Conservation (phyloP, 2,329 filamentous ascomycete species). For the Corinectria fuckeliana region DNA sequence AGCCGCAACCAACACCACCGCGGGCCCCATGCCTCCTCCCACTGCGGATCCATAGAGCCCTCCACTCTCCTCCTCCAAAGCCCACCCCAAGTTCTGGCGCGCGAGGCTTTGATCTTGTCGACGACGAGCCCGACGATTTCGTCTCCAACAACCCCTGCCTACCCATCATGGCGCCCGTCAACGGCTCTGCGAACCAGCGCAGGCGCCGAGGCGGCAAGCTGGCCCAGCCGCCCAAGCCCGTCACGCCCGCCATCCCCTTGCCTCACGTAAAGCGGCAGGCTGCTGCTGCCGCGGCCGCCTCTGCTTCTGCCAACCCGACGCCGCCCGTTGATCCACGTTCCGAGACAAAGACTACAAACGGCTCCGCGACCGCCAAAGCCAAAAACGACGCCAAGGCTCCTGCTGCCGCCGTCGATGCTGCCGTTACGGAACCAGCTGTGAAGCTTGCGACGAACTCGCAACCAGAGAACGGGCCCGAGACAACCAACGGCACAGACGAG, state of each 20-base stretch:
- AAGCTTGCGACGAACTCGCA: slow-evolving; percentile 23
- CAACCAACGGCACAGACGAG: slow-evolving; percentile 15
- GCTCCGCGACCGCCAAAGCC: slow-evolving; percentile 11
- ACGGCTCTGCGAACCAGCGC: slow-evolving; percentile 43
- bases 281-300: slow-evolving; percentile 37
- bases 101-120: slow-evolving; percentile 17
- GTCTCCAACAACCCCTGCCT: background rate
- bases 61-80: slow-evolving; percentile 29
- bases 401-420: slow-evolving; percentile 12
- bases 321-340: slow-evolving; percentile 13
- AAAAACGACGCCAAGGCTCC: slow-evolving; percentile 15
- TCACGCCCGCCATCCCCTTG: slow-evolving; percentile 49
- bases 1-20: background rate
- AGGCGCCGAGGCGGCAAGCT: slow-evolving; percentile 40
- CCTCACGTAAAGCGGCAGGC: slow-evolving; percentile 48
- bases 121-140: slow-evolving; percentile 23
- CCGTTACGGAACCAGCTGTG: slow-evolving; percentile 14
- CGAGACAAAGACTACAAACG: slow-evolving; percentile 33
- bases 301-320: slow-evolving; percentile 19
- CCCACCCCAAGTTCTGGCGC: slow-evolving; percentile 34
- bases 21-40: slow-evolving; percentile 43
- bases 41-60: slow-evolving; percentile 41
- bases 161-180: slow-evolving; percentile 43
- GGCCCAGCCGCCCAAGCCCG: slow-evolving; percentile 41
- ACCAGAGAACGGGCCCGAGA: slow-evolving; percentile 18